phyloP scores from a whole-genome alignment of 148 eudicot genomes.

The Rhododendron ferrugineum region DNA sequence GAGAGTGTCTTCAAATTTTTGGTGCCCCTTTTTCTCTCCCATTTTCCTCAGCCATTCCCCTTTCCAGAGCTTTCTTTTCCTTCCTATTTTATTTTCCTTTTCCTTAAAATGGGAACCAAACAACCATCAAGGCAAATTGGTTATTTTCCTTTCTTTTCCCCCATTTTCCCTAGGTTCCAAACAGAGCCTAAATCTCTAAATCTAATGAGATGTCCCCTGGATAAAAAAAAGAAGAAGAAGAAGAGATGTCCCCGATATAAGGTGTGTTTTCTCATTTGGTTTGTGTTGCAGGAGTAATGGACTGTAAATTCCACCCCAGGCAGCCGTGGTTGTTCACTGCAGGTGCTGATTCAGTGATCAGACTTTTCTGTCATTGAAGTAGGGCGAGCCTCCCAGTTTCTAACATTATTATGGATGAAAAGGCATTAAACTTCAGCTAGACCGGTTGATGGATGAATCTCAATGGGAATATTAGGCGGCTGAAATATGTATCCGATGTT shows the following conservation, averaged over 20 bases:
- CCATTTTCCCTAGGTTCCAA: too few relatives aligned
- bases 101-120: too few relatives aligned
- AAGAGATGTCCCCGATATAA: neutral
- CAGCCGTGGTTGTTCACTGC: slow-evolving; percentile 82
- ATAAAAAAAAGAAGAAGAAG: too few relatives aligned
- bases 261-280: neutral
- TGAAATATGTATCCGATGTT: neutral
- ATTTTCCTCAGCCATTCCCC: too few relatives aligned
- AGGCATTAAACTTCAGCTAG: neutral
- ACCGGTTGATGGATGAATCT: neutral
- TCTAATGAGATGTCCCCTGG: neutral
- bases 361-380: slow-evolving; percentile 44
- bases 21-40: too few relatives aligned
- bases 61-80: too few relatives aligned
- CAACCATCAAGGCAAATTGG: too few relatives aligned
- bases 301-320: slow-evolving; percentile 63
- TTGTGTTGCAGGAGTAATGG: slow-evolving; percentile 45
- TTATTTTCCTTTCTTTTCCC: too few relatives aligned
- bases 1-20: too few relatives aligned
- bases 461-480: neutral
- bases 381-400: neutral
- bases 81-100: too few relatives aligned
- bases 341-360: slow-evolving; percentile 57
- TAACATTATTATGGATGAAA: neutral
- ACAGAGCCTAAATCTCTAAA: neutral